These are phyloP conservation scores for Chiua sp. DNA, from an alignment of 1,284 basidiomycete species.

Conservation along the genomic window DNA sequence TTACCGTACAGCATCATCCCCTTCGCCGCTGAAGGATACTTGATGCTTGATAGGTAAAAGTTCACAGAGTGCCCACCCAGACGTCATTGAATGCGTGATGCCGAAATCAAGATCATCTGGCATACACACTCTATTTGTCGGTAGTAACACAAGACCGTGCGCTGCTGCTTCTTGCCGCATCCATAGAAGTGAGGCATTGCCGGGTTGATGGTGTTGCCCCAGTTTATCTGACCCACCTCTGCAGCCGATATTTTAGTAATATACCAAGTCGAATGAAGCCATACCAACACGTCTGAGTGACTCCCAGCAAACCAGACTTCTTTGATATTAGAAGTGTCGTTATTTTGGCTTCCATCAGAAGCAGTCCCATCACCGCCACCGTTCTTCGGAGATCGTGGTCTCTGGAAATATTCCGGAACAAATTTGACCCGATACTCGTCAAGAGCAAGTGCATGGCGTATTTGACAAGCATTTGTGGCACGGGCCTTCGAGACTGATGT, in stretches of 20 bases:
- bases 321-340: constrained; percentile 17
- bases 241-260: neutral
- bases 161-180: constrained; percentile 33
- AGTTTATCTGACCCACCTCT: constrained; percentile 28
- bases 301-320: too few species aligned
- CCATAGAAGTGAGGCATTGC: constrained; percentile 33
- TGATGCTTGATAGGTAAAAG: constrained; percentile 33
- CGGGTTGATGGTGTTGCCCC: constrained; percentile 16
- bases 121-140: constrained; percentile 29
- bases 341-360: neutral
- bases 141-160: constrained; percentile 26
- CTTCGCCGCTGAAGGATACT: constrained; percentile 21
- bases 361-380: neutral
- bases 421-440: constrained; percentile 47
- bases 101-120: constrained; percentile 30
- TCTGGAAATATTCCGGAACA: constrained; percentile 42
- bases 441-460: constrained; percentile 49
- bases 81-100: constrained; percentile 22
- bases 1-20: constrained; percentile 17
- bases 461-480: constrained; percentile 35
- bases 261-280: neutral
- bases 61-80: constrained; percentile 28
- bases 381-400: constrained; percentile 21
- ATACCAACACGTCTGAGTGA: constrained; percentile 40
- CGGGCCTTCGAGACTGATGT: constrained; percentile 27